These are phyloP conservation scores for Penicillium odoratum DNA, from an alignment of 495 filamentous ascomycete genomes.

Conservation along the genomic window DNA sequence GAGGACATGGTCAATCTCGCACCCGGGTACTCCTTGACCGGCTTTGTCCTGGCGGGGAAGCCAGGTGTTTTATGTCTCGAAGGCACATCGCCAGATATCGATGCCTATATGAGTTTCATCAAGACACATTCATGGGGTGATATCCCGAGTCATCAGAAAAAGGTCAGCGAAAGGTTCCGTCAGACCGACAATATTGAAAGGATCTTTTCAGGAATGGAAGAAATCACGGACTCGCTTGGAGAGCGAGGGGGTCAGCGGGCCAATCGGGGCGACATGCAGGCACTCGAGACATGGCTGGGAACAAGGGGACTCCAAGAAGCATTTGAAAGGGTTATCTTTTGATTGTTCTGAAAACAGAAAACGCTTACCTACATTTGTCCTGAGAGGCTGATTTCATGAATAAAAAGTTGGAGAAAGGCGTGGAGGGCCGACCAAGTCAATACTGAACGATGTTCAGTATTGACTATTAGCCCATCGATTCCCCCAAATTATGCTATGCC, in stretches of 20 bases:
- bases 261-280: constrained; percentile 48
- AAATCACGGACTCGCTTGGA: constrained; percentile 43
- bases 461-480: too few relatives aligned
- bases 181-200: constrained; percentile 31
- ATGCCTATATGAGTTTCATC: constrained; percentile 45
- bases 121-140: constrained; percentile 48
- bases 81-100: constrained; percentile 33
- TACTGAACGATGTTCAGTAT: too few relatives aligned
- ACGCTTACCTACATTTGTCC: too few relatives aligned
- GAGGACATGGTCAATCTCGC: constrained; percentile 41
- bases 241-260: constrained; percentile 40
- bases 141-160: constrained; percentile 46
- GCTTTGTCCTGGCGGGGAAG: constrained; percentile 43
- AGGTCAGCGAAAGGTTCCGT: constrained; percentile 42
- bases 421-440: too few relatives aligned
- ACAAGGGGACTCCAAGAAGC: constrained; percentile 33
- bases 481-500: too few relatives aligned
- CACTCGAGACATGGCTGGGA: constrained; percentile 40
- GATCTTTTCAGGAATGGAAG: constrained; percentile 40
- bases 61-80: constrained; percentile 44
- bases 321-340: constrained; percentile 44
- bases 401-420: too few relatives aligned
- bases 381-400: too few relatives aligned
- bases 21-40: constrained; percentile 35
- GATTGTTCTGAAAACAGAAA: not conserved